Percentiles rank a stretch among this genome's conserved stretches.
These are phyloP conservation scores for Ceratocystis cubensis DNA, from an alignment of 2,329 filamentous ascomycete species.

Conservation along the genomic window DNA sequence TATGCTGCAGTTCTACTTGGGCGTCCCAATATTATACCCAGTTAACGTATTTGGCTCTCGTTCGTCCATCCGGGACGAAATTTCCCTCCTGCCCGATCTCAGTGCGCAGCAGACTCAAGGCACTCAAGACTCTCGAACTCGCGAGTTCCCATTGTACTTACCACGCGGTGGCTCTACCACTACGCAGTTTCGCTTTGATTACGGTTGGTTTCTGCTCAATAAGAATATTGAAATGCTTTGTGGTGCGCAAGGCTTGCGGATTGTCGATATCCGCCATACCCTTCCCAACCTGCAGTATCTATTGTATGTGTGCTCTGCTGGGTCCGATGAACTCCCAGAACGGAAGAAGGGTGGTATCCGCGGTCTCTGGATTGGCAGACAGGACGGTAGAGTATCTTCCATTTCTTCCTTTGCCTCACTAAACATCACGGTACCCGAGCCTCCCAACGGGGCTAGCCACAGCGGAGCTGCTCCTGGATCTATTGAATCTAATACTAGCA, in stretches of 20 bases:
- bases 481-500: conserved; percentile 22
- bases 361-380: conserved; percentile 40
- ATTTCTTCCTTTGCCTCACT: conserved; percentile 6
- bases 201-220: conserved; percentile 91
- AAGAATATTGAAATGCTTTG: conserved; percentile 73
- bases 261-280: conserved; percentile 84
- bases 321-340: conserved; percentile 50
- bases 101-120: conserved; percentile 18
- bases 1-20: conserved; percentile 70
- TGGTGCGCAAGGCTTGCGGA: conserved; percentile 54
- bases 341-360: conserved; percentile 49
- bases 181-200: conserved; percentile 84
- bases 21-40: conserved; percentile 67
- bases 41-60: conserved; percentile 60
- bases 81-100: conserved; percentile 44
- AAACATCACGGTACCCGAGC: not conserved
- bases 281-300: conserved; percentile 89
- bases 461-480: not conserved
- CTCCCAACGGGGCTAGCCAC: not conserved
- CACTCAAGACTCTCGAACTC: conserved; percentile 34
- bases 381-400: not conserved
- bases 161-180: conserved; percentile 47
- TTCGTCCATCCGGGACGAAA: conserved; percentile 63
- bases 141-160: conserved; percentile 69
- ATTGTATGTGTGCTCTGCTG: conserved; percentile 76